These are phyloP conservation scores for Ustilago vetiveriae DNA, from an alignment of 1,284 basidiomycete genomes.

Conservation along the genomic window DNA sequence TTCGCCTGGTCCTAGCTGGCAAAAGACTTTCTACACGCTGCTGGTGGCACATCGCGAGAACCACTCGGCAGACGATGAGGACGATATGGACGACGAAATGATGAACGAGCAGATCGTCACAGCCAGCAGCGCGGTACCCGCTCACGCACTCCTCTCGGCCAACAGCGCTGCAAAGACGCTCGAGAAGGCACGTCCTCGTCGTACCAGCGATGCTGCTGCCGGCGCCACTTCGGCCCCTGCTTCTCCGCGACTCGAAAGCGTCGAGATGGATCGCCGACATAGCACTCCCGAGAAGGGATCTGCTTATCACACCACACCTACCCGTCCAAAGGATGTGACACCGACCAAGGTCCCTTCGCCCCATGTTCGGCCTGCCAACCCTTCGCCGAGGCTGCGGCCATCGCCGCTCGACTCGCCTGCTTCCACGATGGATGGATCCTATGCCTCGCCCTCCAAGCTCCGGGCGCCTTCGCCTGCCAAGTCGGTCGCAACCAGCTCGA, in stretches of 20 bases:
- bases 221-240: slow-evolving; percentile 27
- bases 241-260: slow-evolving; percentile 33
- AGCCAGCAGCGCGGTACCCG: slow-evolving; percentile 26
- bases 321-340: slow-evolving; percentile 15
- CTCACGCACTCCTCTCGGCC: slow-evolving; percentile 26
- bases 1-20: slow-evolving; percentile 59
- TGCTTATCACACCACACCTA: slow-evolving; percentile 26
- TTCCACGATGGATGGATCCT: slow-evolving; percentile 10
- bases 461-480: slow-evolving; percentile 11
- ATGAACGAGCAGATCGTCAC: slow-evolving; percentile 40
- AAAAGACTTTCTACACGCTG: slow-evolving; percentile 66
- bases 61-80: slow-evolving; percentile 63
- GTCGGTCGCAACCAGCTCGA: slow-evolving; percentile 7
- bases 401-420: slow-evolving; percentile 35
- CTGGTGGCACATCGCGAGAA: slow-evolving; percentile 64
- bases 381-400: slow-evolving; percentile 30
- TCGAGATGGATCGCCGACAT: slow-evolving; percentile 43
- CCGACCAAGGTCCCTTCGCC: slow-evolving; percentile 27
- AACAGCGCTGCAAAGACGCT: slow-evolving; percentile 23
- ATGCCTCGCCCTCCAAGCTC: slow-evolving; percentile 23
- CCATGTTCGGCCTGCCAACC: slow-evolving; percentile 36
- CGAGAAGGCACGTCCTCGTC: slow-evolving; percentile 43
- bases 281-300: slow-evolving; percentile 45
- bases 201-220: slow-evolving; percentile 21
- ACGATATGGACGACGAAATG: slow-evolving; percentile 52